phyloP scores from a whole-genome alignment of 1,139 yeast species.

The Zygoascus sp. region DNA sequence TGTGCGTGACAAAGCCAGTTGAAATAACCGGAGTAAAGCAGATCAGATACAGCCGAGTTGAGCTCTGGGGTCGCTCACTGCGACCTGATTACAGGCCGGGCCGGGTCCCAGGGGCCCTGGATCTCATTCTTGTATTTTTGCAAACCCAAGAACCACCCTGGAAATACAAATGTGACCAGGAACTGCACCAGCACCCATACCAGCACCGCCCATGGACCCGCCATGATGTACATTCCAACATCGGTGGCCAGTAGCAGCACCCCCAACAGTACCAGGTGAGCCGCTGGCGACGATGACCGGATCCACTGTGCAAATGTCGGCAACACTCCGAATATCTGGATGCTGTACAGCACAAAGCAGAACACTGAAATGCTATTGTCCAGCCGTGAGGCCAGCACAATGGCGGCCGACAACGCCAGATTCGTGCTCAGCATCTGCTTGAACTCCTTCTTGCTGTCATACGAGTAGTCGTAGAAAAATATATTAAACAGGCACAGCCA shows the following conservation, averaged over 20 bases:
- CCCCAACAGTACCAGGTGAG: constrained; percentile 27
- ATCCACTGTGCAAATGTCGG: constrained; percentile 67
- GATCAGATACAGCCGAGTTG: too few relatives aligned
- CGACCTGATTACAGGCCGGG: constrained; percentile 50
- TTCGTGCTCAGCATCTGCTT: constrained; percentile 74
- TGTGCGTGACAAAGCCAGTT: too few relatives aligned
- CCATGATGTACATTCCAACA: constrained; percentile 35
- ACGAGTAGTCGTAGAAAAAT: constrained; percentile 59
- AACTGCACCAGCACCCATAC: constrained; percentile 50
- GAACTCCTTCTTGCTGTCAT: constrained; percentile 32
- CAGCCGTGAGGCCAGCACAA: constrained; percentile 83
- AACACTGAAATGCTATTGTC: constrained; percentile 71
- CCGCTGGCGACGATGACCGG: constrained; percentile 28
- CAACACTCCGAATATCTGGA: constrained; percentile 65
- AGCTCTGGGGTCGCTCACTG: too few relatives aligned
- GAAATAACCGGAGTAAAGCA: too few relatives aligned
- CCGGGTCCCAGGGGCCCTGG: constrained; percentile 94
- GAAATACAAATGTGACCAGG: constrained; percentile 53
- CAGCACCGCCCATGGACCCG: constrained; percentile 41
- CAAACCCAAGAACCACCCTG: constrained; percentile 62
- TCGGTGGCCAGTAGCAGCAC: constrained; percentile 28
- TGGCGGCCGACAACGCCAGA: constrained; percentile 77
- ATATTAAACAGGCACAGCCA: constrained; percentile 70
- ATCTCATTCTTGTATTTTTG: constrained; percentile 83
- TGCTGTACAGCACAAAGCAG: constrained; percentile 69